Conservation (phyloP, 306 rosid genomes). For the Sicyos edulis region DNA sequence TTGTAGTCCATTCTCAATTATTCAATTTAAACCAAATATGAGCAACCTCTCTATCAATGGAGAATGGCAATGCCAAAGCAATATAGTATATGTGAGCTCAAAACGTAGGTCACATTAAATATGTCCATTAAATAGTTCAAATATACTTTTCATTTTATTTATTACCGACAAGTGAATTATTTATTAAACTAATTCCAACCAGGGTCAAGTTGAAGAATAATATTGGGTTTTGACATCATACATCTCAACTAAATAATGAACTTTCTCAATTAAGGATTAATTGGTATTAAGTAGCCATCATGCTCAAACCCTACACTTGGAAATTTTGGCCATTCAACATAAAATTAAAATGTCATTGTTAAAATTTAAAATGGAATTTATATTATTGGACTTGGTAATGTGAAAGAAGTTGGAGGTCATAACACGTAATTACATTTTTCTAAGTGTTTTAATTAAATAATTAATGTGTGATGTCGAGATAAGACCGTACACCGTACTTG, state of each 20-base stretch:
- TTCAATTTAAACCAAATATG: too few relatives aligned
- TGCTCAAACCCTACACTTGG: background rate
- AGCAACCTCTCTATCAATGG: too few relatives aligned
- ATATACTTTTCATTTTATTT: background rate
- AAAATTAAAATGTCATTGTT: background rate
- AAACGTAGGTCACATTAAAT: too few relatives aligned
- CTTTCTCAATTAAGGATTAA: background rate
- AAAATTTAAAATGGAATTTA: background rate
- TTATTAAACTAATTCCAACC: background rate
- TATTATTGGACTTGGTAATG: background rate
- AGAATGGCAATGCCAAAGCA: too few relatives aligned
- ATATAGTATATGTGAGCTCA: too few relatives aligned
- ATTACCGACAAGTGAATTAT: background rate
- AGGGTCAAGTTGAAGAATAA: background rate
- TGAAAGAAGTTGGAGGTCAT: constrained; percentile 4
- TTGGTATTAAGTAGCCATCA: background rate
- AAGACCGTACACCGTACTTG: constrained; percentile 13
- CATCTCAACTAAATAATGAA: background rate
- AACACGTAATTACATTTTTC: constrained; percentile 5
- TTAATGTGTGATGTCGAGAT: background rate
- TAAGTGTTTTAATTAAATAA: background rate
- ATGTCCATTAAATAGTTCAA: background rate
- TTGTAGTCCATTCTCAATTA: too few relatives aligned
- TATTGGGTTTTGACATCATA: background rate
- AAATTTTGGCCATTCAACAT: background rate